Conservation (phyloP, 2,329 filamentous ascomycete species). For the Arthrinium phaeospermum region DNA sequence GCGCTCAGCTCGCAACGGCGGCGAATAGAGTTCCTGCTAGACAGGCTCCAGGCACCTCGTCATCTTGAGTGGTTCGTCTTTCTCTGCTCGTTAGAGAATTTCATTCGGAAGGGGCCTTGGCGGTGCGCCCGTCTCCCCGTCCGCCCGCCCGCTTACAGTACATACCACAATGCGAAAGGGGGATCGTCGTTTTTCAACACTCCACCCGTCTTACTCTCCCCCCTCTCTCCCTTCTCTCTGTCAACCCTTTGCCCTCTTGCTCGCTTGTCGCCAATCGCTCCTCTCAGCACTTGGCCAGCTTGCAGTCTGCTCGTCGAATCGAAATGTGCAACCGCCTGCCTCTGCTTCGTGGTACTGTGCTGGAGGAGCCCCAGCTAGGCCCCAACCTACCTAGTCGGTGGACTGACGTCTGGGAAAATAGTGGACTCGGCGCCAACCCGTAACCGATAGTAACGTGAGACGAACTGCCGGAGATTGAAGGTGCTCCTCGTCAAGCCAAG, state of each 20-base stretch:
- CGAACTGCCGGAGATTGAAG: conserved; percentile 15
- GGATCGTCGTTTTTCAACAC: neutral
- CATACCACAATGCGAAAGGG: neutral
- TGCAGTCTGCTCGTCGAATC: neutral
- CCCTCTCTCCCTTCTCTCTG: neutral
- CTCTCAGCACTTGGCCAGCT: neutral
- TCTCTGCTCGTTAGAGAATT: conserved; percentile 8
- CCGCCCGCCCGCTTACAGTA: neutral
- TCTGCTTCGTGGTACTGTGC: conserved; percentile 1
- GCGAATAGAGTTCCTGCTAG: conserved; percentile 6
- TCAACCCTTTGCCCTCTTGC: neutral
- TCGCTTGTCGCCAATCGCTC: neutral
- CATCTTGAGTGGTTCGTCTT: neutral
- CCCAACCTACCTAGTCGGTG: neutral
- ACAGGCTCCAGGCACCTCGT: neutral
- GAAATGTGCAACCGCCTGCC: neutral
- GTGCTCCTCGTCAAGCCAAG: neutral
- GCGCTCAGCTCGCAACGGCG: conserved; percentile 12
- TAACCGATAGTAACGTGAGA: conserved; percentile 10
- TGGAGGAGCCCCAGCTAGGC: conserved; percentile 1
- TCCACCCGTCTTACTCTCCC: neutral
- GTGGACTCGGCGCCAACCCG: conserved; percentile 5
- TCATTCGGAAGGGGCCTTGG: neutral
- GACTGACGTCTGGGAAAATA: conserved; percentile 3
- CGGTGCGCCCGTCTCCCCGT: neutral